phyloP scores from a whole-genome alignment of 2,329 filamentous ascomycete species.

The Penicillium sp. region DNA sequence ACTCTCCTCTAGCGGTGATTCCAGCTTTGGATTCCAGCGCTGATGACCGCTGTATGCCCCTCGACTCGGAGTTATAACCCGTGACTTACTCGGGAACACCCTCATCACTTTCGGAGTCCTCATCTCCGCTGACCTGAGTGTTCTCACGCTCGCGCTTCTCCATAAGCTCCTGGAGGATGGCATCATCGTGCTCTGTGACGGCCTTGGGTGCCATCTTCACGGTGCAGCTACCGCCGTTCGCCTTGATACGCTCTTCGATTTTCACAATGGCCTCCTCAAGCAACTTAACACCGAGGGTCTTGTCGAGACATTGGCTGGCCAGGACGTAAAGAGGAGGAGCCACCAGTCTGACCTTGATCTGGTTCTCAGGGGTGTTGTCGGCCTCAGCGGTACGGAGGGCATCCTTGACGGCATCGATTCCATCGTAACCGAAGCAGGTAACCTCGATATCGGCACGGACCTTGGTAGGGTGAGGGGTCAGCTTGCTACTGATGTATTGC shows the following conservation, averaged over 20 bases:
- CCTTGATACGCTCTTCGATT: conserved; percentile 77
- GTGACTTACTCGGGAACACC: conserved; percentile 59
- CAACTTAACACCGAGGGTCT: conserved; percentile 76
- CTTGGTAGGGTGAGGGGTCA: conserved; percentile 98
- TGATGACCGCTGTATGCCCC: conserved; percentile 19
- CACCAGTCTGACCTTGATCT: conserved; percentile 98
- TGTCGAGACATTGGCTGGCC: conserved; percentile 93
- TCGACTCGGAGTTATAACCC: conserved; percentile 10
- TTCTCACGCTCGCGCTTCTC: conserved; percentile 99
- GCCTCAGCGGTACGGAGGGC: conserved; percentile 89
- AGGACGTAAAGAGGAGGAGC: conserved; percentile 95
- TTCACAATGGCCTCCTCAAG: conserved; percentile 88
- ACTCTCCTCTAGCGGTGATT: conserved; percentile 16
- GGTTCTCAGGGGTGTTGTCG: conserved; percentile 84
- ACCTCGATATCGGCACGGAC: conserved; percentile 97
- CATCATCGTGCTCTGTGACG: conserved; percentile 97
- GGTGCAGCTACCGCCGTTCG: conserved; percentile 73
- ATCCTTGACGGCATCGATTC: conserved; percentile 96
- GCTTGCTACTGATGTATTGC: conserved; percentile 92
- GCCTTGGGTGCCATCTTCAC: conserved; percentile 99
- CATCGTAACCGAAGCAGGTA: conserved; percentile 92
- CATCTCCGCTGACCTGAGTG: conserved; percentile 94
- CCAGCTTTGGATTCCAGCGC: conserved; percentile 16
- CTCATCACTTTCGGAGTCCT: conserved; percentile 94
- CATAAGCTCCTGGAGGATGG: conserved; percentile 95